These are phyloP conservation scores for Adansonia digitata DNA, from an alignment of 345 rosid genomes.

Conservation along the genomic window DNA sequence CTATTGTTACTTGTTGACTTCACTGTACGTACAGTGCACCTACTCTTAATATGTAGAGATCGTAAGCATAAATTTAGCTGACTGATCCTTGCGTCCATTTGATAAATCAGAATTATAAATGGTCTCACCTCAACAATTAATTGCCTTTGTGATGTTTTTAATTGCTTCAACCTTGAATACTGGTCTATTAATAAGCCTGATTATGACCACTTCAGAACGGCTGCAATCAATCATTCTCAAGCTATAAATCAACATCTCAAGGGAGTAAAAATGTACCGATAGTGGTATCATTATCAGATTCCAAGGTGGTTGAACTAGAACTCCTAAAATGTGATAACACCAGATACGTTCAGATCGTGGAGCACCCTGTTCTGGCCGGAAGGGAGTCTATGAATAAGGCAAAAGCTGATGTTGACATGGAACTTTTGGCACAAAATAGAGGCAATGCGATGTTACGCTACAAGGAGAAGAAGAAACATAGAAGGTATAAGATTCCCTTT, in stretches of 20 bases:
- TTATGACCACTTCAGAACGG: not conserved
- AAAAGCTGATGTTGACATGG: slow-evolving; percentile 43
- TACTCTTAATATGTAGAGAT: not conserved
- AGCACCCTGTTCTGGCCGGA: slow-evolving; percentile 27
- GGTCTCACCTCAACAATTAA: not conserved
- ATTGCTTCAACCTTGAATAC: not conserved
- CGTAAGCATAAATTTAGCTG: not conserved
- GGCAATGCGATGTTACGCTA: slow-evolving; percentile 87
- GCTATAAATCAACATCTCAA: slow-evolving; percentile 44
- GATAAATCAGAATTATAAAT: not conserved
- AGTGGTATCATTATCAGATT: slow-evolving; percentile 22
- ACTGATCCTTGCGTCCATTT: not conserved
- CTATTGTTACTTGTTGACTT: not conserved
- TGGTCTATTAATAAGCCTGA: not conserved
- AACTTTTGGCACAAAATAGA: slow-evolving; percentile 62
- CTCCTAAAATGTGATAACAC: slow-evolving; percentile 25
- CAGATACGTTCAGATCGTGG: slow-evolving; percentile 32
- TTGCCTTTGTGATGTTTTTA: not conserved
- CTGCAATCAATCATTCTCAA: slow-evolving; percentile 13
- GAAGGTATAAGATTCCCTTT: slow-evolving; percentile 64
- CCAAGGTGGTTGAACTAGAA: not conserved
- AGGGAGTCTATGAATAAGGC: slow-evolving; percentile 27
- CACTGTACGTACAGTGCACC: not conserved
- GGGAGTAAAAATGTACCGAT: slow-evolving; percentile 42
- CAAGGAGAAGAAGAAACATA: slow-evolving; percentile 85